Conservation (phyloP, 306 rosid species). For the Fragaria iinumae region DNA sequence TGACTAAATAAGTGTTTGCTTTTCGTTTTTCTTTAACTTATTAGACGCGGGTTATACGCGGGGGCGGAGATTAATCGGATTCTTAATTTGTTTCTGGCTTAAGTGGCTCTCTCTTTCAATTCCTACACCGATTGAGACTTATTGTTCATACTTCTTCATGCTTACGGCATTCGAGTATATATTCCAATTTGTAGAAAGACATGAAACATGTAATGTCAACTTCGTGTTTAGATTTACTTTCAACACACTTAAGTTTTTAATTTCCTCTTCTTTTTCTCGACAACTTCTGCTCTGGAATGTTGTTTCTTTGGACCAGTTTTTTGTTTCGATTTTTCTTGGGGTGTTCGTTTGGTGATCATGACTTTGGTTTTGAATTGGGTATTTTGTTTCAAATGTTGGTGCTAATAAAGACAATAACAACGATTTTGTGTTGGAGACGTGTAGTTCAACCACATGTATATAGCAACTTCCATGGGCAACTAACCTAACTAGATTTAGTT, state of each 20-base stretch:
- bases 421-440: background rate
- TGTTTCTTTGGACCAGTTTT: background rate
- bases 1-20: background rate
- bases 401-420: constrained; percentile 12
- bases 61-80: background rate
- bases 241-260: background rate
- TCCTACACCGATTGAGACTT: background rate
- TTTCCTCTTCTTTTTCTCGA: background rate
- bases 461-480: background rate
- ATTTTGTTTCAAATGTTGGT: constrained; percentile 4
- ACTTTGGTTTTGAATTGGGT: constrained; percentile 4
- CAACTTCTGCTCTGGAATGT: background rate
- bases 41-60: background rate
- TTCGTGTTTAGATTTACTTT: background rate
- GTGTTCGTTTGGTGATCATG: background rate
- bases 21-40: background rate
- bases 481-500: background rate
- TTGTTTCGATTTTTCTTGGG: background rate
- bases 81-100: background rate
- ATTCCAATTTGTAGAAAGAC: background rate
- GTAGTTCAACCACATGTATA: background rate
- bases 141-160: background rate
- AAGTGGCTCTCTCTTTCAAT: background rate
- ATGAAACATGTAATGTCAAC: background rate
- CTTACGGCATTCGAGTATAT: constrained; percentile 2